Evolutionary conservation across 495 filamentous ascomycete genomes (phyloP).

Genomic region (Podospora australis): DNA sequence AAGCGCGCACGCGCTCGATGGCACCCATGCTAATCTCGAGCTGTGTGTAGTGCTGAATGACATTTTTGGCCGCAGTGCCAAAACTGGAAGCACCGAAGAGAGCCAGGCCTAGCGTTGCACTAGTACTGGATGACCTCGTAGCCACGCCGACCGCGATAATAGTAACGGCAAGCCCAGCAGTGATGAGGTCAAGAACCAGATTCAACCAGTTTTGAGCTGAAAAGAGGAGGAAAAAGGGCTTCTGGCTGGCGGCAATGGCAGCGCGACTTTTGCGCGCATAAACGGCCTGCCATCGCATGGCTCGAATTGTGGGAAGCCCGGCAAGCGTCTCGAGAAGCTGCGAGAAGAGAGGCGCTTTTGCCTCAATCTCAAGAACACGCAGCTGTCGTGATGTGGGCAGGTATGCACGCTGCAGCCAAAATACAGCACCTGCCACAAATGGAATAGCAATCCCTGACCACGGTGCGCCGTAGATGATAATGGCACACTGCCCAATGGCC

Average conservation of each 20-base stretch:
- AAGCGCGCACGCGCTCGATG: background rate
- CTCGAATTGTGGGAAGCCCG: background rate
- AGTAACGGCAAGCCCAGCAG: background rate
- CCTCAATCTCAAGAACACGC: background rate
- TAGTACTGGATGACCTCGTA: background rate
- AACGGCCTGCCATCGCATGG: background rate
- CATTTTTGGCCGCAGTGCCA: background rate
- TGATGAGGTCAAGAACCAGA: background rate
- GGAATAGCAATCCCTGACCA: background rate
- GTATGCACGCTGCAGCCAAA: background rate
- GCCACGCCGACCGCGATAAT: background rate
- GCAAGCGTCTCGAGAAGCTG: background rate
- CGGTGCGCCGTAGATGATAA: background rate
- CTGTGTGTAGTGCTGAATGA: background rate
- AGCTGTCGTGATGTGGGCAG: background rate
- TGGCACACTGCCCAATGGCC: too few relatives aligned
- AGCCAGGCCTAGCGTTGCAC: background rate
- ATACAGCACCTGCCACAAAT: background rate
- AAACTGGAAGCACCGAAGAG: background rate
- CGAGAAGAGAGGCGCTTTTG: background rate
- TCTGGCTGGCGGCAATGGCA: background rate
- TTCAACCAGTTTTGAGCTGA: background rate
- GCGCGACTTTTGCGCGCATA: background rate
- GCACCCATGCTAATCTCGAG: background rate
- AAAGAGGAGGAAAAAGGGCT: background rate